Percentiles rank a stretch among this genome's conserved stretches.
Conservation (phyloP, 2,329 filamentous ascomycete genomes). For the Phyllosticta capitalensis region DNA sequence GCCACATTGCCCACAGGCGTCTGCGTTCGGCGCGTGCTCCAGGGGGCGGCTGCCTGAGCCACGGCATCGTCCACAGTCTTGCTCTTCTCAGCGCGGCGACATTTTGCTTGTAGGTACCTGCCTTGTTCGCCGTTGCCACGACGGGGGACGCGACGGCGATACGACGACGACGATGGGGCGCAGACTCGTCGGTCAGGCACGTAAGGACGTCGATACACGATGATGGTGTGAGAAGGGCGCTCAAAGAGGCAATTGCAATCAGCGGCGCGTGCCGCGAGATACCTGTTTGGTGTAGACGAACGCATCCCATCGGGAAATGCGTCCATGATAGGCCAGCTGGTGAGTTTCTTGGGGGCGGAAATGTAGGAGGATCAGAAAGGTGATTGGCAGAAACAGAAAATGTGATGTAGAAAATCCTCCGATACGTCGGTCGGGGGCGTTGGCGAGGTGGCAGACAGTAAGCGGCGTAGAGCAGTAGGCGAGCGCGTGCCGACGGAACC, state of each 20-base stretch:
- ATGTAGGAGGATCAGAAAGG: too few species aligned
- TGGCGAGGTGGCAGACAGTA: not conserved
- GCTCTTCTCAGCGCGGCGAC: not conserved
- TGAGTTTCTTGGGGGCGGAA: not conserved
- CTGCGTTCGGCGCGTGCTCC: not conserved
- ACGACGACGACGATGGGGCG: not conserved
- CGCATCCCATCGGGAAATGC: not conserved
- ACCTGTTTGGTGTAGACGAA: not conserved
- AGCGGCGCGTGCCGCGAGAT: not conserved
- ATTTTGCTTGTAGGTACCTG: not conserved
- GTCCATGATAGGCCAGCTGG: not conserved
- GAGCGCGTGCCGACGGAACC: not conserved
- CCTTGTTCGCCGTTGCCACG: not conserved
- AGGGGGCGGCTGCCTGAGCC: too few species aligned
- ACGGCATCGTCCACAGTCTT: not conserved
- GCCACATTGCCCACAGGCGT: not conserved
- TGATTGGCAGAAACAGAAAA: not conserved
- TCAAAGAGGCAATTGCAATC: not conserved
- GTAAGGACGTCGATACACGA: not conserved
- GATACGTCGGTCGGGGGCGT: not conserved
- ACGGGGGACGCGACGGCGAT: not conserved
- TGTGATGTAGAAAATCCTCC: not conserved
- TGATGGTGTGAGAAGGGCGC: not conserved
- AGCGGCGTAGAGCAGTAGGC: not conserved
- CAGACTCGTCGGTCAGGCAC: not conserved